Percentiles rank a stretch among this genome's conserved stretches.
Conservation (phyloP, 2,329 filamentous ascomycete species). For the Colletotrichum lentis region DNA sequence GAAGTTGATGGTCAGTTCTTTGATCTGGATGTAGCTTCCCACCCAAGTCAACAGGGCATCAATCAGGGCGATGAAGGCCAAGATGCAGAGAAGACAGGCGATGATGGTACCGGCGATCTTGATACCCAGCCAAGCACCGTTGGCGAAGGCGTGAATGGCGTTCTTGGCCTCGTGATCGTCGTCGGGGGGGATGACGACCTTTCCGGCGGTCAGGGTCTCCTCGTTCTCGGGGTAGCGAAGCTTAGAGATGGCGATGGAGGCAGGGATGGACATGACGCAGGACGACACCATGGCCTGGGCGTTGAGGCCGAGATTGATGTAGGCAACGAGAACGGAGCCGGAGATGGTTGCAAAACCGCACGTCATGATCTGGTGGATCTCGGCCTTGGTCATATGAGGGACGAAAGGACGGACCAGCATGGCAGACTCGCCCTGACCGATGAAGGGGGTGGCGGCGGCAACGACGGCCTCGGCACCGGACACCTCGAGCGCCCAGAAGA, state of each 20-base stretch:
- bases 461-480: constrained; percentile 95
- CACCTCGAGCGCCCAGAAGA: constrained; percentile 88
- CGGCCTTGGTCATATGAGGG: constrained; percentile 82
- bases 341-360: constrained; percentile 94
- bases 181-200: constrained; percentile 82
- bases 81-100: constrained; percentile 81
- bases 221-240: constrained; percentile 89
- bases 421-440: constrained; percentile 91
- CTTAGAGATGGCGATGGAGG: constrained; percentile 88
- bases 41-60: constrained; percentile 86
- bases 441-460: constrained; percentile 90
- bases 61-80: constrained; percentile 76
- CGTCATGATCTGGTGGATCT: constrained; percentile 92
- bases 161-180: constrained; percentile 80
- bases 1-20: constrained; percentile 75
- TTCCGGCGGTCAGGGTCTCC: constrained; percentile 83
- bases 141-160: constrained; percentile 83
- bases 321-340: constrained; percentile 85
- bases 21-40: constrained; percentile 80
- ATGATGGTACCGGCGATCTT: constrained; percentile 88
- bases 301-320: constrained; percentile 84
- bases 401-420: constrained; percentile 93
- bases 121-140: constrained; percentile 84
- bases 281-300: constrained; percentile 86
- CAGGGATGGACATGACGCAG: constrained; percentile 95